A percentile compares a stretch with the other conserved stretches of the same genome.
These are phyloP conservation scores for Malassezia restricta DNA, from an alignment of 1,284 basidiomycete species.

Conservation along the genomic window DNA sequence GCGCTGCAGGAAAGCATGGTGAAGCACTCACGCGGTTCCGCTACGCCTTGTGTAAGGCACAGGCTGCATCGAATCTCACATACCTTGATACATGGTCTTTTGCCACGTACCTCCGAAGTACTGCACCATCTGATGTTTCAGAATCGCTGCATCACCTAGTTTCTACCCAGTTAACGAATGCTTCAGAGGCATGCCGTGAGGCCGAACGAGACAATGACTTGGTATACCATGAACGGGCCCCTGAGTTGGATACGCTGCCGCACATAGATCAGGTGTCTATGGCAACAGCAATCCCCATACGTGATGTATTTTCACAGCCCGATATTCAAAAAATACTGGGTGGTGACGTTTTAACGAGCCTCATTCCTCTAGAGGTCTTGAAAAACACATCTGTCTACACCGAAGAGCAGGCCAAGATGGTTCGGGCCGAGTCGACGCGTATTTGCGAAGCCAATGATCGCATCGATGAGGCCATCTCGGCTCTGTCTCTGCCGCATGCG, in stretches of 20 bases:
- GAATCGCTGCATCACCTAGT: conserved; percentile 66
- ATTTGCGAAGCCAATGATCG: conserved; percentile 73
- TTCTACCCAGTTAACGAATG: conserved; percentile 67
- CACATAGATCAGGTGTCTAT: conserved; percentile 66
- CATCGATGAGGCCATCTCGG: conserved; percentile 65
- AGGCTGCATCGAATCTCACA: conserved; percentile 62
- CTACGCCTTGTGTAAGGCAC: conserved; percentile 66
- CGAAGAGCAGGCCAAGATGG: conserved; percentile 95
- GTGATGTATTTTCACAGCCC: conserved; percentile 78
- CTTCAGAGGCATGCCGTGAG: conserved; percentile 62
- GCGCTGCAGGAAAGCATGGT: conserved; percentile 66
- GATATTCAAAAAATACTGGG: conserved; percentile 94
- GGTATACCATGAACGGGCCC: conserved; percentile 90
- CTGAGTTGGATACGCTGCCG: conserved; percentile 66
- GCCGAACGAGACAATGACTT: conserved; percentile 86
- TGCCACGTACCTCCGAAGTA: conserved; percentile 54
- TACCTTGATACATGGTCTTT: background rate
- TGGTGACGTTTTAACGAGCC: conserved; percentile 71
- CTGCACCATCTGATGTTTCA: conserved; percentile 75
- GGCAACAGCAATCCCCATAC: conserved; percentile 72
- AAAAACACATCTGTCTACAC: conserved; percentile 92
- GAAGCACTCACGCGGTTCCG: conserved; percentile 70
- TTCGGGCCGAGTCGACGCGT: conserved; percentile 74
- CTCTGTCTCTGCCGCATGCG: conserved; percentile 65
- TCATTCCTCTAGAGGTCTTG: conserved; percentile 87